These are phyloP conservation scores for Puccinellia tenuiflora DNA, from an alignment of 176 grass and related monocot genomes.

Conservation along the genomic window DNA sequence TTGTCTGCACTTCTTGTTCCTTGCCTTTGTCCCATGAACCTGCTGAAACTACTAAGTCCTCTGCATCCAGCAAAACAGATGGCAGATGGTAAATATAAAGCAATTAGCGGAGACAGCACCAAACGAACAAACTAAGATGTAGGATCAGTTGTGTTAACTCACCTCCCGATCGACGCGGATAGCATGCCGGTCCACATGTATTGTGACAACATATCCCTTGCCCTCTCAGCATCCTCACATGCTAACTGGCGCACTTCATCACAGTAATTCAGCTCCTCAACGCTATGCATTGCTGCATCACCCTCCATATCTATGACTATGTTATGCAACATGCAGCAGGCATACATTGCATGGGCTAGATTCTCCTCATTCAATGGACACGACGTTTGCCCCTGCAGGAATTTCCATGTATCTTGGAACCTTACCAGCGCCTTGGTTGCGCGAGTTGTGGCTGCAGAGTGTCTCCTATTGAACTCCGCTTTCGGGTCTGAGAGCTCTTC, in stretches of 20 bases:
- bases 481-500: background rate
- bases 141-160: background rate
- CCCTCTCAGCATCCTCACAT: background rate
- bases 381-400: background rate
- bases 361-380: rapidly evolving
- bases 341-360: background rate
- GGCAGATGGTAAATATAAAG: background rate
- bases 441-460: background rate
- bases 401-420: background rate
- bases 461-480: background rate
- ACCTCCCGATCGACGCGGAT: background rate
- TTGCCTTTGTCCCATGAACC: background rate
- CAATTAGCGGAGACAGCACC: background rate
- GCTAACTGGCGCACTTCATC: background rate
- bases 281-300: background rate
- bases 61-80: background rate
- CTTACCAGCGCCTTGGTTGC: background rate
- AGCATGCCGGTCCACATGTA: background rate
- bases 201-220: background rate
- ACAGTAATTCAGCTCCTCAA: background rate
- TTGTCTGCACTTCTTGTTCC: background rate
- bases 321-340: background rate
- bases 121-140: background rate
- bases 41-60: background rate
- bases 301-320: background rate